A percentile compares a stretch with the other conserved stretches of the same genome.
phyloP scores from a whole-genome alignment of 2,329 filamentous ascomycete genomes.

The Westerdykella sp. region DNA sequence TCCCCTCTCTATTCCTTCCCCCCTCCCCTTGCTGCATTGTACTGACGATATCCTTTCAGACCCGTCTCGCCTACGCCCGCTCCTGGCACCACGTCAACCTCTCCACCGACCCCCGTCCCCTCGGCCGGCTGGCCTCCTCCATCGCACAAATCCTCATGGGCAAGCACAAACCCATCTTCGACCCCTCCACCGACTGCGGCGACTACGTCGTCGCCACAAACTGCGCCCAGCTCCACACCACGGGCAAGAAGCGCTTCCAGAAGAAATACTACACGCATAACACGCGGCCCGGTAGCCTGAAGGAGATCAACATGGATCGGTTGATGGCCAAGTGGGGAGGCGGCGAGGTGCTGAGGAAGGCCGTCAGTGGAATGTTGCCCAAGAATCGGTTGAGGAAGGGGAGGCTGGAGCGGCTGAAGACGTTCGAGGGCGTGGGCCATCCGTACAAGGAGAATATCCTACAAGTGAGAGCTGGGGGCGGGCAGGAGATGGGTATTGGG shows the following conservation, averaged over 20 bases:
- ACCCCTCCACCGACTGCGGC: constrained; percentile 95
- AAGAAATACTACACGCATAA: constrained; percentile 96
- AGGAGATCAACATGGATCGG: constrained; percentile 86
- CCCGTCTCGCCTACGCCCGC: constrained; percentile 90
- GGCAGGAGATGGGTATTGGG: constrained; percentile 21
- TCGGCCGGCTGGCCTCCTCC: constrained; percentile 80
- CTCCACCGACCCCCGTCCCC: constrained; percentile 61
- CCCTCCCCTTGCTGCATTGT: not conserved
- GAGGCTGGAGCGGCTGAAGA: constrained; percentile 82
- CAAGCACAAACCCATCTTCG: constrained; percentile 97
- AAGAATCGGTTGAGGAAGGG: constrained; percentile 92
- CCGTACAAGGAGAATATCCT: constrained; percentile 88
- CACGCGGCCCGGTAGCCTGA: constrained; percentile 80
- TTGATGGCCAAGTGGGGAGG: constrained; percentile 94
- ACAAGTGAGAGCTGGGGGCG: constrained; percentile 50
- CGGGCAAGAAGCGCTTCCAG: constrained; percentile 85
- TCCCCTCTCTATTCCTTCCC: not conserved
- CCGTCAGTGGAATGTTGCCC: constrained; percentile 93
- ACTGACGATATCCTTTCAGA: constrained; percentile 49
- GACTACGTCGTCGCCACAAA: constrained; percentile 96
- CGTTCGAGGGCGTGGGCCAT: constrained; percentile 87
- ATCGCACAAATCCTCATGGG: constrained; percentile 90
- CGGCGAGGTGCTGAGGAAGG: constrained; percentile 81
- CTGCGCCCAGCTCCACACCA: constrained; percentile 79
- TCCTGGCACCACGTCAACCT: constrained; percentile 89